Base-by-base conservation (phyloP, 176 grass and related monocot species). In the Eleusine coracana region DNA sequence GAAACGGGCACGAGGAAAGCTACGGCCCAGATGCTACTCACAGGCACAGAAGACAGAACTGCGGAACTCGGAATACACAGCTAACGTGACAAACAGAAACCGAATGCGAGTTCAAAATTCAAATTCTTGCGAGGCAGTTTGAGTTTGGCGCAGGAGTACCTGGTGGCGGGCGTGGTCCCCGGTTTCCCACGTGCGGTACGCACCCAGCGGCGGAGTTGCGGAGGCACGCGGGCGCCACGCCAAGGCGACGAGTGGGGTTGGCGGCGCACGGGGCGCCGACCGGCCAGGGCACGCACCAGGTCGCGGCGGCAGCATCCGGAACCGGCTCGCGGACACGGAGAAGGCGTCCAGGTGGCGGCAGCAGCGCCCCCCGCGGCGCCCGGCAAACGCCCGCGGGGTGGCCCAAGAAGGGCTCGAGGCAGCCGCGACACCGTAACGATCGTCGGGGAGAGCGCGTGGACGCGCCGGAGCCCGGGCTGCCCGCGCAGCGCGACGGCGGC, bases 141-240 rank as follows among this genome's bases (percentile, higher is more conserved):
- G 48, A 17, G 51, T 27, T 84, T 46, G 82, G 34, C 44, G 64
- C 21, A 16, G 37, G 3, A 77, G 23, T 76, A 61, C 54, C 55
- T 60, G 12, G 6, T n/a, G 9, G 3, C 28, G 46, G 61, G n/a
- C 0, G 50, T 68, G 25, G 25, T 44, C 37, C 66, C 64, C n/a
- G 15, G 16, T 20, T 76, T 28, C 37, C 9, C 64, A 69, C 63
- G 16, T 11, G 48, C 3, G 1, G 37, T 14, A 7, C 37, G n/a
- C 20, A 29, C 44, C 44, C 44, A 17, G 59, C 40, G 10, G 80
- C 14, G 52, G 79, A 41, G 52, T 61, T 37, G 45, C 59, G 58
- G 58, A 13, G 46, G 42, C 58, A 28, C 42, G 25, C 69, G 41
- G 18, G 58, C 44, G 42, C 68, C 38, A 16, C 15, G 44, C 20